Evolutionary conservation across 805 yeast genomes (phyloP), one percentile per base, ranked within the genome.

Genomic region (Lachancea sp.): DNA sequence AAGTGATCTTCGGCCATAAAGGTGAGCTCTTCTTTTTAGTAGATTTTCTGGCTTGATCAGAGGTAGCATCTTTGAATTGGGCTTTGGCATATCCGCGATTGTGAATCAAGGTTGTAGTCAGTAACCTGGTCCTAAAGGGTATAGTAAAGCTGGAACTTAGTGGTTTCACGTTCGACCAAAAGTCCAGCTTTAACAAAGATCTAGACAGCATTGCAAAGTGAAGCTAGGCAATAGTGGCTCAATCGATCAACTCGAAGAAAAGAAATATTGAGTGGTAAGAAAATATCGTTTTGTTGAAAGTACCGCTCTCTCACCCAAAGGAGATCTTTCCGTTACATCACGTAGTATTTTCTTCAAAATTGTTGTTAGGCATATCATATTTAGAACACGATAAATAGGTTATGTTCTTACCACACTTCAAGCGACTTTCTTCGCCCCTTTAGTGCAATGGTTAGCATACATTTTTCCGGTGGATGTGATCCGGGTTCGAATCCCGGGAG

Each of bases 401-500:
- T 15, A 8, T 26, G 8, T 7, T 11, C 16, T 8, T 8, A 13
- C 7, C n/a, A n/a, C n/a, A 7, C 16, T n/a, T 23, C 38, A 33
- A 39, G 38, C 29, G 38, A 30, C 25, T 24, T 38, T 32, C 26
- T 22, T 24, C 54, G 73, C 72, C 72, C 72, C 65, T 62, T 65
- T 68, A 66, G 73, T 68, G 71, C 70, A 68, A 68, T 68, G 71
- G 73, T 67, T 65, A 68, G 72, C 71, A 68, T 68, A 61, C 70
- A 65, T 64, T 65, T 64, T 66, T 68, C 73, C 73, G 73, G 73
- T 66, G 71, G 68, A 60, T 66, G 70, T 60, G 73, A 68, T 68
- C 72, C 71, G 72, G 70, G 73, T 68, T 68, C 73, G 73, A 68
- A 58, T 68, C 73, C 70, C 71, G 72, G 72, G 66, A 62, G 69